Base-by-base conservation (phyloP, 2,329 filamentous ascomycete species). In the Chaetomiaceae sp. region DNA sequence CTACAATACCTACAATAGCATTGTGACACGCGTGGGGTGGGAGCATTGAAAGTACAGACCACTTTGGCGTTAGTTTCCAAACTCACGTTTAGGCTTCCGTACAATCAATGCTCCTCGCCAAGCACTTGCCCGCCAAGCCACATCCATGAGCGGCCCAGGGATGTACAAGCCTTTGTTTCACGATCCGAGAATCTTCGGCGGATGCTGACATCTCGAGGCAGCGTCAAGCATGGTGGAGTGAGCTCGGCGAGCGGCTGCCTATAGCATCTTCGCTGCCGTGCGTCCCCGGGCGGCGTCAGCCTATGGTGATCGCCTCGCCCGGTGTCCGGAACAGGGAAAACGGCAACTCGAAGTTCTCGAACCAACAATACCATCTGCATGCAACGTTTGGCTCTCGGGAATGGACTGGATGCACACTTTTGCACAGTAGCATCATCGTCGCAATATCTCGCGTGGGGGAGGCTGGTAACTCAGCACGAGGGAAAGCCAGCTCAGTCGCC, bases 221-320 rank as follows among this genome's bases (percentile, higher is more conserved):
- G 25, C 37, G 12, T 44, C 17, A 34, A 25, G n/a, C 19, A n/a
- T n/a, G n/a, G n/a, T n/a, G 2, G 5, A 42, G 15, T 33, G 23
- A 27, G 46, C 27, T 45, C 37, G 27, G 36, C 42, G 48, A 37
- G 39, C 48, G 38, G 42, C 34, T 51, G 44, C 17, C 17, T 19
- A 27, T 33, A 46, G 44, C 47, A 51, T 51, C 45, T 40, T 46
- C 27, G 29, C 14, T 39, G 42, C 23, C 20, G n/a, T 29, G 15
- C 27, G 9, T 25, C 22, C 29, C 34, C 27, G n/a, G 17, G 23
- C 29, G 12, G 27, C 33, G 51, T 47, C 47, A 55, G 45, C 53
- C 53, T 49, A 36, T n/a, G n/a, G 27, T 43, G 52, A 56, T 50
- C 36, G 39, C 54, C 52, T 60, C 55, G 51, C 12, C 47, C 53